These are phyloP conservation scores for Psilocybe cubensis DNA, from an alignment of 768 basidiomycete genomes.

Conservation along the genomic window DNA sequence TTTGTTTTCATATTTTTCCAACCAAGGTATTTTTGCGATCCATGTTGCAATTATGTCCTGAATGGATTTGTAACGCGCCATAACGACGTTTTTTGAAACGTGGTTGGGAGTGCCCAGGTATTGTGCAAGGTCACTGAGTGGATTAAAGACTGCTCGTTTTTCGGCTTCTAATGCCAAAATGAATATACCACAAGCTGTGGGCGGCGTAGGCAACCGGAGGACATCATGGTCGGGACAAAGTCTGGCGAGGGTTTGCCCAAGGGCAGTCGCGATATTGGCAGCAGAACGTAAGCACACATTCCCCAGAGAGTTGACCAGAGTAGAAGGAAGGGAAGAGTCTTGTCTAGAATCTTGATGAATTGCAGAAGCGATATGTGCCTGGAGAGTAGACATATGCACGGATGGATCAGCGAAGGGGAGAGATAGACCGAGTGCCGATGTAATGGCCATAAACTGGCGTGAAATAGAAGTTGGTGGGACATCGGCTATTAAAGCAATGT, in stretches of 20 bases:
- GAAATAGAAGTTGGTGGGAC: constrained; percentile 54
- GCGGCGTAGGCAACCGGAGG: constrained; percentile 39
- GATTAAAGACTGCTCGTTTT: constrained; percentile 50
- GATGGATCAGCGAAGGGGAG: constrained; percentile 60
- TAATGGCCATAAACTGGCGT: constrained; percentile 56
- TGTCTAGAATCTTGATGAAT: constrained; percentile 36
- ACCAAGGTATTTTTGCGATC: constrained; percentile 74
- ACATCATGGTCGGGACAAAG: constrained; percentile 39
- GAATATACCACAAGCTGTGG: constrained; percentile 70
- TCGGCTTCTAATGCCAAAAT: constrained; percentile 76
- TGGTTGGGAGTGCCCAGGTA: constrained; percentile 56
- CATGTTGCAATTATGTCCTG: constrained; percentile 63
- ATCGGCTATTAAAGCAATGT: constrained; percentile 70
- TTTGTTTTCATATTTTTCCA: constrained; percentile 56
- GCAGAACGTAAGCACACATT: constrained; percentile 44
- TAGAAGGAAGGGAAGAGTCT: constrained; percentile 31
- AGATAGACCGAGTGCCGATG: constrained; percentile 55
- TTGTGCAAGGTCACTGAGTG: constrained; percentile 59
- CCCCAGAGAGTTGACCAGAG: constrained; percentile 42
- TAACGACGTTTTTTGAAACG: constrained; percentile 55
- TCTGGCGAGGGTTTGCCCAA: constrained; percentile 47
- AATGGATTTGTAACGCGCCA: constrained; percentile 70
- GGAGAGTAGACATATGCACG: constrained; percentile 59
- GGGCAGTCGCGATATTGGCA: constrained; percentile 47
- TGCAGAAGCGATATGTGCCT: constrained; percentile 50